These are phyloP conservation scores for Oryza longistaminata DNA, from an alignment of 176 grass and related monocot genomes.

Conservation along the genomic window DNA sequence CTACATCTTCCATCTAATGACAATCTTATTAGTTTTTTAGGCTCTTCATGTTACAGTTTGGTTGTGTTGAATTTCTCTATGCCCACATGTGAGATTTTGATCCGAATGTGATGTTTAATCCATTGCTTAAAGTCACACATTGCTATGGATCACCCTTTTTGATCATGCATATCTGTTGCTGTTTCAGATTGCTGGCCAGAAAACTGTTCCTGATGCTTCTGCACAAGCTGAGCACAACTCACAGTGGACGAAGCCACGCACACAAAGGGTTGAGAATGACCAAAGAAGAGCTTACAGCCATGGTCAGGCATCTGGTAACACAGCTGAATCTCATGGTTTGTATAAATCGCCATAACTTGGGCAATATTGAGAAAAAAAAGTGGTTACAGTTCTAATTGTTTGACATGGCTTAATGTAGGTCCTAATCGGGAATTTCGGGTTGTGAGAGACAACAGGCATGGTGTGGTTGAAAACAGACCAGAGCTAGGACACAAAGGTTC, in stretches of 20 bases:
- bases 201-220: conserved; percentile 40
- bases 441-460: conserved; percentile 75
- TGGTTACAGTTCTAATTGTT: neutral
- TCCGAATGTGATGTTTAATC: neutral
- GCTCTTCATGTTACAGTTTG: neutral
- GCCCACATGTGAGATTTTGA: neutral
- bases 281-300: conserved; percentile 44
- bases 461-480: conserved; percentile 33
- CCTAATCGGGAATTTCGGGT: conserved; percentile 62
- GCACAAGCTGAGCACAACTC: conserved; percentile 42
- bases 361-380: neutral
- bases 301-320: conserved; percentile 49
- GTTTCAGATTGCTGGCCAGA: conserved; percentile 48
- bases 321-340: conserved; percentile 11
- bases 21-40: neutral
- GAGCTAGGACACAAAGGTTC: conserved; percentile 42
- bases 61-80: neutral
- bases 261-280: conserved; percentile 44
- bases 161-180: conserved; percentile 20
- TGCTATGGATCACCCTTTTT: neutral
- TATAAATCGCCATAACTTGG: neutral
- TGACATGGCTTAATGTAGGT: conserved; percentile 49
- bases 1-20: neutral
- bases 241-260: conserved; percentile 46
- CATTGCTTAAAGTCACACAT: neutral